Evolutionary conservation across 2,329 filamentous ascomycete species (phyloP), one percentile per base, ranked within the genome.

Genomic region (Aspergillus sp.): DNA sequence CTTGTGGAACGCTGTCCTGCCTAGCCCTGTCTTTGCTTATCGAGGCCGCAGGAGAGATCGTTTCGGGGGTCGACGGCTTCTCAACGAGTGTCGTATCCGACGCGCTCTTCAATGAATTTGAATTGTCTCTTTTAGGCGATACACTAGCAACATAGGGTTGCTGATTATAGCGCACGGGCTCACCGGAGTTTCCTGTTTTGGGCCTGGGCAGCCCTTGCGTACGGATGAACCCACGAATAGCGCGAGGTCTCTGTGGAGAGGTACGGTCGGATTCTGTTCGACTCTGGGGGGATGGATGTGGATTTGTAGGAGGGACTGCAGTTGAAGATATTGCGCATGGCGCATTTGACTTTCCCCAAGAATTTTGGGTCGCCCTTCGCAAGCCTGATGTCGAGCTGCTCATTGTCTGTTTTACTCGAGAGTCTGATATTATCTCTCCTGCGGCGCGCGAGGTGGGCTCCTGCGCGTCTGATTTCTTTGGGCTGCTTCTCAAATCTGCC

Each of bases 161-260:
- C 15, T 38, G 15, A 10, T 60, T 62, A 54, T 63, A 66, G 15
- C 63, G 63, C 23, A 65, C 49, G n/a, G 65, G 70, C 12, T 63
- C 57, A 28, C 64, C 63, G 23, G 68, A 60, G 39, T 63, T 68
- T 61, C 71, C 72, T 23, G 69, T 70, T 8, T 68, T 67, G 36
- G 71, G 68, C 52, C 65, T 72, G 5, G 64, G 66, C 23, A 71
- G 65, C 36, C 68, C 71, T 63, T 70, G 65, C 57, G 68, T 76
- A 73, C 66, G 74, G 72, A 72, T 76, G 74, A 67, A 75, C 57
- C 74, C 74, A 76, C 70, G 72, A 61, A 74, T 75, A 64, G 66
- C 62, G 63, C 49, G 65, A 25, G 50, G 65, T 41, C 61, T 62
- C 59, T 67, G 59, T 57, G 55, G 45, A 28, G 38, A 45, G 47